phyloP scores from a whole-genome alignment of 2,329 filamentous ascomycete genomes.

The Aspergillus piperis region DNA sequence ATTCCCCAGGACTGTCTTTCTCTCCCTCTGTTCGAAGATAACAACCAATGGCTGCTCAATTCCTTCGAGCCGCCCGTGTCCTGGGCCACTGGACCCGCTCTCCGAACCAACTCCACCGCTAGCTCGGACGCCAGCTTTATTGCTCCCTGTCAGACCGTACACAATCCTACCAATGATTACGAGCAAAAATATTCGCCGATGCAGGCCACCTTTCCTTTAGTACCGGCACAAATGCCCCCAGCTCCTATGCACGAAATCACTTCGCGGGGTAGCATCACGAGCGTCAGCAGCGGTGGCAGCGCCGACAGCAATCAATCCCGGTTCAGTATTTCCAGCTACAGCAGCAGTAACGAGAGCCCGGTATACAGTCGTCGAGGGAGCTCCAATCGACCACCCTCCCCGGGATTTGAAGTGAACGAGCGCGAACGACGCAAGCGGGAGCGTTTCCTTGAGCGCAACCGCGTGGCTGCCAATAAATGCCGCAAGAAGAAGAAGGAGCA shows the following conservation, averaged over 20 bases:
- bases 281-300: background rate
- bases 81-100: background rate
- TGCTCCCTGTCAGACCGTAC: background rate
- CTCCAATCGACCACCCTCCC: background rate
- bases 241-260: constrained; percentile 4
- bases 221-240: background rate
- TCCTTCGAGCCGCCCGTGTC: background rate
- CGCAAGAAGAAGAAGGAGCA: constrained; percentile 65
- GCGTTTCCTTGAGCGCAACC: constrained; percentile 60
- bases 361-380: background rate
- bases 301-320: background rate
- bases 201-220: background rate
- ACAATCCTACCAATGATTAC: background rate
- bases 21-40: background rate
- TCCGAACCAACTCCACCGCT: background rate
- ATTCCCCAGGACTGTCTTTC: background rate
- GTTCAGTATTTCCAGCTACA: background rate
- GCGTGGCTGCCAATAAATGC: constrained; percentile 61
- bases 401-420: background rate
- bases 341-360: background rate
- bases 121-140: background rate
- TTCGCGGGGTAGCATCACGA: constrained; percentile 1
- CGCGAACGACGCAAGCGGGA: constrained; percentile 42
- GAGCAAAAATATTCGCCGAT: background rate
- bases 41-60: background rate